Base-by-base conservation (phyloP, 2,329 filamentous ascomycete species). In the Dendryphion nanum region DNA sequence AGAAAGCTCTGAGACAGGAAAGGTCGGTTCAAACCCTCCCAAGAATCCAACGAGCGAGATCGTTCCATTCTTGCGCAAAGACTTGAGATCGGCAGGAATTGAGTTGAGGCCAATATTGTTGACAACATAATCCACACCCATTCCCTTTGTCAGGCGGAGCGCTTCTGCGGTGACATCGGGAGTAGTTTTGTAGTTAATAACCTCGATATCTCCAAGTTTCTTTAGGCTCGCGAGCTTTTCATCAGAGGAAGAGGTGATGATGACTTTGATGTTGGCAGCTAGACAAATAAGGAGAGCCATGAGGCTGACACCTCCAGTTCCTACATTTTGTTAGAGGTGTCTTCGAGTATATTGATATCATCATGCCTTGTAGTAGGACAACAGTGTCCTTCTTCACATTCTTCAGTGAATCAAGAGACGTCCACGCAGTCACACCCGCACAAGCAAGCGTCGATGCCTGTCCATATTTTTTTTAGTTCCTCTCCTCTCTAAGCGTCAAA, bases 141-240 rank as follows among this genome's bases (percentile, higher is more conserved):
- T 47, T 28, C 48, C 41, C 4, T 51, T 35, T 0, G 69, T 71
- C 10, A 74, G 57, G 4, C 61, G 69, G 20, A 76, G 78, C 24
- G 71, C 69, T 6, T 68, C 30, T 24, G 33, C 19, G 78, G 79
- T 82, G 5, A 18, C 24, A 30, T 76, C 70, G 0, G 72, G 55
- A n/a, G 71, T 68, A 0, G 56, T 68, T 35, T 70, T 74, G 56
- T 83, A 83, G 60, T 83, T 82, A 52, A 83, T 68, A 5, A 75
- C 62, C 38, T 31, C 7, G 6, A 45, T 18, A 10, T 19, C 8
- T 10, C 13, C 17, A 2, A 34, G n/a, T 14, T 12, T 19, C 8
- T 78, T 68, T n/a, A 81, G 63, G 13, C 61, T 64, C 20, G 71
- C 57, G 0, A 68, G 69, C 52, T 81, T 81, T 4, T 64, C 59